Evolutionary conservation across 306 rosid genomes (phyloP), one percentile per base, ranked within the genome.

Genomic region (Phaseolus lunatus): DNA sequence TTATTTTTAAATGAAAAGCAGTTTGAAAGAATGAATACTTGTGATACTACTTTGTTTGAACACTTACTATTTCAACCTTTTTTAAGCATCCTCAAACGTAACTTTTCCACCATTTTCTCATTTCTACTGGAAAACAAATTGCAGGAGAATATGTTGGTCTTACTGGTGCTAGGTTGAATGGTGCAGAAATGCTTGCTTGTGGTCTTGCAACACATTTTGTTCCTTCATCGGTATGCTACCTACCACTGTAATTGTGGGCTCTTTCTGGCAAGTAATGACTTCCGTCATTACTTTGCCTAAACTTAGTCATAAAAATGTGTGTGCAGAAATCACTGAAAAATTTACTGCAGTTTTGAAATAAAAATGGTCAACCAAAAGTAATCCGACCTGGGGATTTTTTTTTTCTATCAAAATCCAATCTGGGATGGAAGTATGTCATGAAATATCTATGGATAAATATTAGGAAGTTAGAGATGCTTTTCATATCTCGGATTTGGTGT

Each of bases 141-240:
- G 91, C 97, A 95, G 98, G 98, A 62, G 98, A 95, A 82, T 92
- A 92, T 85, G 92, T 83, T 80, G 97, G 97, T 83, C 96, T 95
- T 71, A 89, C 93, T 1, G 96, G 97, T 73, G 80, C 97, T 50
- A 88, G 97, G 85, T 84, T 95, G 92, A 92, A 92, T 89, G 97
- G 92, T 82, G 96, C 97, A 68, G 97, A 95, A 89, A 89, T 95
- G 98, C 90, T 95, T 86, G 88, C 86, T 3, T 92, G 96, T 78
- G 96, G 96, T 77, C 98, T 95, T 88, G 97, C 97, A 54, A 92
- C 98, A 62, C 98, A 95, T 88, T 90, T 88, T 87, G 97, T 95
- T 41, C 84, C 87, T 66, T 90, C 97, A 66, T 58, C 65, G 66
- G 98, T 92, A 89, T 56, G 76, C 76, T 78, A 41, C 86, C 72